Base-by-base conservation (phyloP, 768 basidiomycete species). In the Pulveroboletus sp. region DNA sequence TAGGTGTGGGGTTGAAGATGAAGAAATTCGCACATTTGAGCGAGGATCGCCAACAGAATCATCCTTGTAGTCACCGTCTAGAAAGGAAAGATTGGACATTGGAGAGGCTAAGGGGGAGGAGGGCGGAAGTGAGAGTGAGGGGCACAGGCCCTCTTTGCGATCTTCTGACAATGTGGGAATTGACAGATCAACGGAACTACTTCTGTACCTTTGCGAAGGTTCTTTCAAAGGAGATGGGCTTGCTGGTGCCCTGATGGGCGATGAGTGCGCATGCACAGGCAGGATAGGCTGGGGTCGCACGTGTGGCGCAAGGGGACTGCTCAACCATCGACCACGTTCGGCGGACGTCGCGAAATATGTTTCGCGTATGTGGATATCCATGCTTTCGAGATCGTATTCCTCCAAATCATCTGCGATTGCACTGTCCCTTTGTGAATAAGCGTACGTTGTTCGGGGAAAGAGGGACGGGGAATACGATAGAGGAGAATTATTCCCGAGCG, bases 311-410 rank as follows among this genome's bases (percentile, higher is more conserved):
- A 74, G 61, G 2, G 78, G 79, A 53, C 81, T 79, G 49, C 68
- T 77, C 54, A 72, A 70, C 81, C 81, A 82, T 48, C 73, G 73
- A 8, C 80, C 81, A 46, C 81, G 80, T 57, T 83, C 81, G 8
- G 78, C 74, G 36, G 81, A 83, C 10, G 73, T 72, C 40, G 72
- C 69, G 56, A 81, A 82, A 57, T 73, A 81, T 3, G 80, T 80
- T 50, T 73, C 70, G 43, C 75, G 78, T 39, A 67, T 52, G 39
- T 61, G 66, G 28, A 69, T 65, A 42, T 69, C 51, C 63, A 69
- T 58, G 52, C 59, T 58, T 48, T 67, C 66, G 47, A 67, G 59
- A 52, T 67, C 66, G 31, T 61, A 59, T 44, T 69, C 67, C 47
- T 65, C 56, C 36, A 42, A 41, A 8, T 62, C 57, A 28, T 65